Conservation (phyloP, 1,284 basidiomycete genomes). For the Takashimella koratensis region DNA sequence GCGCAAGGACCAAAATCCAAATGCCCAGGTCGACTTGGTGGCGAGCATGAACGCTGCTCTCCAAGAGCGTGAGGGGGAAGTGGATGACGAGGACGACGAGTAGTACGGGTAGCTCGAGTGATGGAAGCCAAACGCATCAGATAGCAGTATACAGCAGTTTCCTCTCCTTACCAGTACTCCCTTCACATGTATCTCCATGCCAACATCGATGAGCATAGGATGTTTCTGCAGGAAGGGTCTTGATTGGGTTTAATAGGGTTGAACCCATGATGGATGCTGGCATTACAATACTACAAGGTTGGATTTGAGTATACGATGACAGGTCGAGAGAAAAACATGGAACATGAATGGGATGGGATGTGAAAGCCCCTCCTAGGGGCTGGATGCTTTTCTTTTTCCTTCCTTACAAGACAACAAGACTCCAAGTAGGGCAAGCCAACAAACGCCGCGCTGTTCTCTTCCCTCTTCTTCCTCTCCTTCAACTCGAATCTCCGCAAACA, state of each 20-base stretch:
- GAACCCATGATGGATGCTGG: background rate
- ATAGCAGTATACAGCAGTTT: too few relatives aligned
- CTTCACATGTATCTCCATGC: too few relatives aligned
- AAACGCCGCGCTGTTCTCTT: background rate
- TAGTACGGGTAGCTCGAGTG: slow-evolving; percentile 11
- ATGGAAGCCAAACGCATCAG: too few relatives aligned
- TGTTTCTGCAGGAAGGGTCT: too few relatives aligned
- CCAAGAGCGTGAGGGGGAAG: slow-evolving; percentile 34
- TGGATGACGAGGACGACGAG: slow-evolving; percentile 22
- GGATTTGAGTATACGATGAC: background rate
- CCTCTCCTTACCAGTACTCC: too few relatives aligned
- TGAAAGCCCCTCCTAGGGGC: background rate
- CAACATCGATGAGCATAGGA: too few relatives aligned
- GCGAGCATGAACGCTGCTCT: slow-evolving; percentile 46
- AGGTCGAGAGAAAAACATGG: background rate
- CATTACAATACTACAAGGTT: background rate
- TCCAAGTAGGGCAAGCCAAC: too few relatives aligned
- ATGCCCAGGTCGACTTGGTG: slow-evolving; percentile 41
- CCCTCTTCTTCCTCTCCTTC: background rate
- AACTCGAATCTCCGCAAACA: background rate
- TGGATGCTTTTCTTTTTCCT: background rate
- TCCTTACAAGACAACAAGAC: background rate
- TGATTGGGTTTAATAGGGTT: too few relatives aligned
- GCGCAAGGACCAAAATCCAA: slow-evolving; percentile 33
- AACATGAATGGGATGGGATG: background rate